A percentile compares a stretch with the other conserved stretches of the same genome.
Evolutionary conservation across 768 basidiomycete species (phyloP).

Genomic region (Pleurotus platypus): DNA sequence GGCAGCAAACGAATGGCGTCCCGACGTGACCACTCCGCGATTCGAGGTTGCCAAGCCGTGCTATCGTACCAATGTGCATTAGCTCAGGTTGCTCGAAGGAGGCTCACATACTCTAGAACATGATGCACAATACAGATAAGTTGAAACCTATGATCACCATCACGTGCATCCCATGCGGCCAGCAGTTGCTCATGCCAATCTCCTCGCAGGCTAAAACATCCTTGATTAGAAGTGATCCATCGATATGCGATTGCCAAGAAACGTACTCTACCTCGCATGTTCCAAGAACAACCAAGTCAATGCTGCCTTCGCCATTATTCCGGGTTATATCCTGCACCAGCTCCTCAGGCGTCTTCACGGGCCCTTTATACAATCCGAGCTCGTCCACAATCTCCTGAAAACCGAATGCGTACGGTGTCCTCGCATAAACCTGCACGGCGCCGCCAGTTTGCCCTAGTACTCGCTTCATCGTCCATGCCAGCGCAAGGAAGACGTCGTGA

Average conservation of each 20-base stretch:
- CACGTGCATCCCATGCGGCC: slow-evolving; percentile 32
- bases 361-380: slow-evolving; percentile 26
- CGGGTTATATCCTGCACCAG: slow-evolving; percentile 23
- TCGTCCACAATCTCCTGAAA: slow-evolving; percentile 30
- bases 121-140: slow-evolving; percentile 41
- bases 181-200: slow-evolving; percentile 24
- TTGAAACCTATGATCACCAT: slow-evolving; percentile 32
- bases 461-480: slow-evolving; percentile 28
- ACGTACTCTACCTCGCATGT: slow-evolving; percentile 44
- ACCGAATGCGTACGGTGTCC: slow-evolving; percentile 23
- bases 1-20: slow-evolving; percentile 33
- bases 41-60: slow-evolving; percentile 24
- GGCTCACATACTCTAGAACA: slow-evolving; percentile 15
- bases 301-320: slow-evolving; percentile 16
- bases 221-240: background rate
- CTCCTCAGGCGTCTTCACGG: slow-evolving; percentile 18
- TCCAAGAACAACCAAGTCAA: slow-evolving; percentile 37
- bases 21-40: slow-evolving; percentile 32
- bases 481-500: slow-evolving; percentile 33
- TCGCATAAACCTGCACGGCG: slow-evolving; percentile 27
- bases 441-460: slow-evolving; percentile 19
- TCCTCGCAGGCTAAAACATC: slow-evolving; percentile 17
- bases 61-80: slow-evolving; percentile 14
- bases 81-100: background rate
- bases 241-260: background rate